Evolutionary conservation across 305 asterid species (phyloP).

Genomic region (Fraxinus sp.): DNA sequence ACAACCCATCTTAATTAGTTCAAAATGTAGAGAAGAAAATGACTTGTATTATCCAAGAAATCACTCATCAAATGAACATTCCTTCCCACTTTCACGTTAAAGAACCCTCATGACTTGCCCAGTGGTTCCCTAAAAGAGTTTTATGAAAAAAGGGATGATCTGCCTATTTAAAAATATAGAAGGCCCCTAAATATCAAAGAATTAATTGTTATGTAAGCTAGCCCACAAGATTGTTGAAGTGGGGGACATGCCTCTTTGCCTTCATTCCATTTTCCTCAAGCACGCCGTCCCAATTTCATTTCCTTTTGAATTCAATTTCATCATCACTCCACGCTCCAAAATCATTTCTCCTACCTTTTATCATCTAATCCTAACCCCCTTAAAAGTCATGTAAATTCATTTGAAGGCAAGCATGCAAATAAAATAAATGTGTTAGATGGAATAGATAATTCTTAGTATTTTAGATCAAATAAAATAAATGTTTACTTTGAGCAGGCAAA

Average conservation of each 20-base stretch:
- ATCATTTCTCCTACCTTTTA: neutral
- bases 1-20: neutral
- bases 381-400: neutral
- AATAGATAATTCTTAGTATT: neutral
- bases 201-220: neutral
- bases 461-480: neutral
- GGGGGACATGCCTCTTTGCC: neutral
- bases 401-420: neutral
- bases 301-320: neutral
- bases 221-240: neutral
- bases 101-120: neutral
- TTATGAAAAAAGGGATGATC: neutral
- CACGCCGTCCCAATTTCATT: slow-evolving; percentile 6
- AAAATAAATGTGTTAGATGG: neutral
- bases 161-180: neutral
- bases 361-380: neutral
- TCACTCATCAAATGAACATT: neutral
- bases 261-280: neutral
- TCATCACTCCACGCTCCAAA: slow-evolving; percentile 13
- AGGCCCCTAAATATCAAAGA: neutral
- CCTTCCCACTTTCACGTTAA: neutral
- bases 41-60: neutral
- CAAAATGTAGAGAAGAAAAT: neutral
- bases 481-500: neutral
- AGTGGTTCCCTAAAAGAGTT: neutral